Evolutionary conservation across 78 protist species (phyloP).

Genomic region (slime mould (Dictyostelium discoideum)): DNA sequence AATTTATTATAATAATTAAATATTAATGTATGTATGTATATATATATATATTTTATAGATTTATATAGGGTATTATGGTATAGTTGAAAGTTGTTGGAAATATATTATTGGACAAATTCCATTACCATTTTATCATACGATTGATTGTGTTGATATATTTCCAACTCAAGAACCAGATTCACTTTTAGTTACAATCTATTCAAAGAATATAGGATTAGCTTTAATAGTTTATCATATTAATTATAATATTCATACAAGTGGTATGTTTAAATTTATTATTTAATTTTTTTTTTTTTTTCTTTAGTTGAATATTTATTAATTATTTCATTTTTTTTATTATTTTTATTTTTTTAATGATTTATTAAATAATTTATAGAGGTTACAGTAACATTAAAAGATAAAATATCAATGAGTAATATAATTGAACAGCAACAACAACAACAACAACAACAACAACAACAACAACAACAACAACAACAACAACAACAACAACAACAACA

Average conservation of each 20-base stretch:
- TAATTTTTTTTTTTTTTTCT: neutral
- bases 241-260: conserved; percentile 43
- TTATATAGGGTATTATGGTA: conserved; percentile 22
- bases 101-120: conserved; percentile 18
- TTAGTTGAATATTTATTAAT: neutral
- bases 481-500: too few species aligned
- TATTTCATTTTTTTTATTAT: neutral
- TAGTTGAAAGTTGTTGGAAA: conserved; percentile 53
- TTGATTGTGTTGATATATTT: conserved; percentile 63
- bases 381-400: conserved; percentile 1
- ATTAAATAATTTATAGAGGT: neutral
- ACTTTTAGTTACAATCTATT: conserved; percentile 29
- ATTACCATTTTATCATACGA: conserved; percentile 39
- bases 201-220: conserved; percentile 21
- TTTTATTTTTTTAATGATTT: neutral
- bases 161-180: conserved; percentile 37
- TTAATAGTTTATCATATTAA: conserved; percentile 26
- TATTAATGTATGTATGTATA: neutral
- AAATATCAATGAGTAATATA: neutral
- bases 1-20: too few species aligned
- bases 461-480: too few species aligned
- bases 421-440: conserved; percentile 8
- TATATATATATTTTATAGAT: conserved; percentile 10
- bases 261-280: neutral
- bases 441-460: too few species aligned